These are phyloP conservation scores for Brettanomyces naardenensis DNA, from an alignment of 805 yeast species.

Conservation along the genomic window DNA sequence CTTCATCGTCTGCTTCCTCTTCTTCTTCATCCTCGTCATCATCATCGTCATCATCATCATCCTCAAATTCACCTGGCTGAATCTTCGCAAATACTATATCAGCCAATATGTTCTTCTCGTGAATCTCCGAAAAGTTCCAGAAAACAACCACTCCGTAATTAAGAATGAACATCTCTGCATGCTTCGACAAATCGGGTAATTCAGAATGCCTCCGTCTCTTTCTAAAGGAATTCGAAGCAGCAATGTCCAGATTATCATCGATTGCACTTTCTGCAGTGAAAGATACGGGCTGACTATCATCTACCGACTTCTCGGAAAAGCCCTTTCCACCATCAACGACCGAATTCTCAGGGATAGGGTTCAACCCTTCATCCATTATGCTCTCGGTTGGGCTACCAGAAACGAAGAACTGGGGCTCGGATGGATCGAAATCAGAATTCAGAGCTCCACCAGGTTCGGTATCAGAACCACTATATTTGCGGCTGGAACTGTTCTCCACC, in stretches of 20 bases:
- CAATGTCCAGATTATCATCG: neutral
- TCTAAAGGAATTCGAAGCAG: neutral
- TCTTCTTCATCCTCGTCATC: conserved; percentile 28
- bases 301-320: neutral
- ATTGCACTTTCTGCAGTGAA: conserved; percentile 3
- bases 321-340: conserved; percentile 10
- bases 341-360: conserved; percentile 1
- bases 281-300: neutral
- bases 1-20: conserved; percentile 17
- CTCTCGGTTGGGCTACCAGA: conserved; percentile 27
- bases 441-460: conserved; percentile 19
- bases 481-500: conserved; percentile 20
- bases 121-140: conserved; percentile 91
- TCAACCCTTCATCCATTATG: conserved; percentile 13
- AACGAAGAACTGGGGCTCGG: conserved; percentile 87
- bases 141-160: conserved; percentile 95
- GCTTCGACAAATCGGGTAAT: conserved; percentile 43
- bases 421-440: conserved; percentile 69
- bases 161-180: conserved; percentile 84
- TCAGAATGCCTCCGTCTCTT: conserved; percentile 13
- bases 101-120: conserved; percentile 89
- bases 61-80: conserved; percentile 34
- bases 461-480: conserved; percentile 13
- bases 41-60: conserved; percentile 31
- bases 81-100: conserved; percentile 69